Evolutionary conservation across 179 eudicot species (phyloP).

Genomic region (Patellifolia procumbens): DNA sequence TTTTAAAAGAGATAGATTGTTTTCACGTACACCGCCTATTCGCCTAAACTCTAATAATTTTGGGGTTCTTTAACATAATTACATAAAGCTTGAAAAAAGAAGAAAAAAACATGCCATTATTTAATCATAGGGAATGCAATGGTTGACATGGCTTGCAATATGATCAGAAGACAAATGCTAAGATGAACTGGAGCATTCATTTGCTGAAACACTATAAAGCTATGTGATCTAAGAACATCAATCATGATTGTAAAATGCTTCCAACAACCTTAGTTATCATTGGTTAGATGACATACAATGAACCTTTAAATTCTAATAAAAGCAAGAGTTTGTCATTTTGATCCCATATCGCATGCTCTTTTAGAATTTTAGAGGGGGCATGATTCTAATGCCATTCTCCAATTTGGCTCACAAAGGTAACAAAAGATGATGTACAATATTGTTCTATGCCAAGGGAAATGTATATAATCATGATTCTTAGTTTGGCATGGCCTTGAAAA

Average conservation of each 20-base stretch:
- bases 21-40: too few species aligned
- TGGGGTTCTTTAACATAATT: neutral
- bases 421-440: neutral
- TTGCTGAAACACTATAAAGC: neutral
- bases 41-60: neutral
- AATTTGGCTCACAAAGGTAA: neutral
- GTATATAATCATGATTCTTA: neutral
- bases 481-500: neutral
- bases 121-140: neutral
- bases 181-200: neutral
- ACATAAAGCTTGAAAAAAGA: neutral
- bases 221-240: neutral
- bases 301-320: neutral
- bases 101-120: slow-evolving; percentile 2
- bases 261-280: slow-evolving; percentile 1
- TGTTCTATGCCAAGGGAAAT: neutral
- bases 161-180: neutral
- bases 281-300: neutral
- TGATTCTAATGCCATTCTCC: slow-evolving; percentile 4
- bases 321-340: neutral
- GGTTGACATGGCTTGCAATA: neutral
- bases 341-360: neutral
- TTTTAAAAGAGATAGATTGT: too few species aligned
- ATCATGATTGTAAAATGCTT: slow-evolving; percentile 6
- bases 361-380: neutral